Conservation (phyloP, 495 filamentous ascomycete genomes). For the Neurospora sp. region DNA sequence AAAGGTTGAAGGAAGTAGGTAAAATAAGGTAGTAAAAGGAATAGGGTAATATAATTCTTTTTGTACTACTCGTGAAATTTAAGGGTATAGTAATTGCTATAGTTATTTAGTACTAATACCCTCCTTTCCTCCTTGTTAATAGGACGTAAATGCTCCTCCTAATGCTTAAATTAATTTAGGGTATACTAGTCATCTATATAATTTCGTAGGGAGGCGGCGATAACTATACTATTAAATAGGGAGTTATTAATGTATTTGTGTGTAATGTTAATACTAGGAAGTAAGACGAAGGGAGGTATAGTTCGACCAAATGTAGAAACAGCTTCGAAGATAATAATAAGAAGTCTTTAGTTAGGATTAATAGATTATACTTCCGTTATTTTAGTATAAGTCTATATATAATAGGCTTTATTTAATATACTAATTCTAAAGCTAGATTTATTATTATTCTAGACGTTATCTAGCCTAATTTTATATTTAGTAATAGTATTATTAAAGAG, state of each 20-base stretch:
- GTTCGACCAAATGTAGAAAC: neutral
- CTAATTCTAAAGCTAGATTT: neutral
- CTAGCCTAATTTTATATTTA: neutral
- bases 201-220: neutral
- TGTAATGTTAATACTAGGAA: neutral
- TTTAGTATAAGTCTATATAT: neutral
- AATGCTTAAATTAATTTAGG: neutral
- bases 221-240: neutral
- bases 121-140: neutral
- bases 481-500: neutral
- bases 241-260: neutral
- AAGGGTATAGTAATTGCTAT: neutral
- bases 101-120: neutral
- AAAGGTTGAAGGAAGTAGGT: neutral
- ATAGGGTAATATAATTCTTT: accelerated
- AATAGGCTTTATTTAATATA: neutral
- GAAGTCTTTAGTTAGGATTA: neutral
- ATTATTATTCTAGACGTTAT: neutral
- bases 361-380: neutral
- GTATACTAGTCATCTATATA: neutral
- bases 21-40: neutral
- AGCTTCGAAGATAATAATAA: neutral
- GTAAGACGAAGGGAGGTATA: neutral
- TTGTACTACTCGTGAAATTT: neutral
- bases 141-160: neutral